Percentiles rank a stretch among this genome's conserved stretches.
Evolutionary conservation across 495 filamentous ascomycete species (phyloP).

Genomic region (Podospora pseudoanserina): DNA sequence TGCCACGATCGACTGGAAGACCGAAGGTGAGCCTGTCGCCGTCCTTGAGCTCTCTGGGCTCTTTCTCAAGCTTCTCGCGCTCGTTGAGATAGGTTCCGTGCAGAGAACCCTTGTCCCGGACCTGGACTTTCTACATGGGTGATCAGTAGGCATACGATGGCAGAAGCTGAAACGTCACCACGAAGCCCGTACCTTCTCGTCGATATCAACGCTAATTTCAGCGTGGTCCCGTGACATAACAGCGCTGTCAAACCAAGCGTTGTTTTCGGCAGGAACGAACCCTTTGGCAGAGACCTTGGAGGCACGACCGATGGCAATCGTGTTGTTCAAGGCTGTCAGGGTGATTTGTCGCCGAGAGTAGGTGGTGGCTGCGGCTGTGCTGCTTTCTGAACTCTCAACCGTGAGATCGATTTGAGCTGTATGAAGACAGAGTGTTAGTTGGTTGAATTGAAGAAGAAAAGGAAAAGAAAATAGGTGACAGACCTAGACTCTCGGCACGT

Average conservation of each 20-base stretch:
- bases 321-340: constrained; percentile 21
- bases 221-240: constrained; percentile 83
- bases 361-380: not conserved
- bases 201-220: constrained; percentile 44
- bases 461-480: not conserved
- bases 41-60: constrained; percentile 20
- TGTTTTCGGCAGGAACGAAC: constrained; percentile 42
- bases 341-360: constrained; percentile 27
- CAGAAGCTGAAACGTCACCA: constrained; percentile 9
- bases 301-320: constrained; percentile 38
- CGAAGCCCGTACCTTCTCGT: constrained; percentile 40
- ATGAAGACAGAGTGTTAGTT: not conserved
- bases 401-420: not conserved
- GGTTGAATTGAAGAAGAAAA: not conserved
- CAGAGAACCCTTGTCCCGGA: constrained; percentile 52
- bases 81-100: constrained; percentile 53
- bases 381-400: not conserved
- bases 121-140: constrained; percentile 34
- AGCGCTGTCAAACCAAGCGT: constrained; percentile 74
- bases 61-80: constrained; percentile 11
- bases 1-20: constrained; percentile 40
- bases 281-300: constrained; percentile 41
- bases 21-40: constrained; percentile 49
- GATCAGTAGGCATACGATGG: constrained; percentile 13
- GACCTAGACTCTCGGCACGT: not conserved